phyloP scores from a whole-genome alignment of 441 rosid genomes.

The Melastoma candidum region DNA sequence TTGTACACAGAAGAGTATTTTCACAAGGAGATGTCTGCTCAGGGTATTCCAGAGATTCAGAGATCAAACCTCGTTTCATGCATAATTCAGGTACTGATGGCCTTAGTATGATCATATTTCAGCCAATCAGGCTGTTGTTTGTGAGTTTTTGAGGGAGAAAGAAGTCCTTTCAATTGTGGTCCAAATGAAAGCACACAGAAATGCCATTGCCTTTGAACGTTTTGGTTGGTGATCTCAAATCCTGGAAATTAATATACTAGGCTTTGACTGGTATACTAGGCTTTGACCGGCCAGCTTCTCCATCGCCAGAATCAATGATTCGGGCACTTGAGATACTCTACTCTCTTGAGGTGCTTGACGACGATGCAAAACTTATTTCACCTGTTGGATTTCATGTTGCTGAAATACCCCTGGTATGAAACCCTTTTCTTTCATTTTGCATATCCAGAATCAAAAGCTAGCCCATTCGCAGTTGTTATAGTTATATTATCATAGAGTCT shows the following conservation, averaged over 20 bases:
- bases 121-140: too few relatives aligned
- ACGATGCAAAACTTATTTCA: constrained; percentile 95
- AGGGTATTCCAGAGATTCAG: constrained; percentile 94
- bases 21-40: constrained; percentile 66
- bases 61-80: constrained; percentile 89
- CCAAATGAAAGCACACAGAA: too few relatives aligned
- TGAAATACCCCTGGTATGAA: constrained; percentile 80
- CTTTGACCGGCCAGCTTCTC: constrained; percentile 97
- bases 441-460: constrained; percentile 1
- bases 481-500: too few relatives aligned
- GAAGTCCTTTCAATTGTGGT: too few relatives aligned
- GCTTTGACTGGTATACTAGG: constrained; percentile 87
- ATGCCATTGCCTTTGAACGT: too few relatives aligned
- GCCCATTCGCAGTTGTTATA: too few relatives aligned
- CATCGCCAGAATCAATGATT: constrained; percentile 84
- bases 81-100: constrained; percentile 61
- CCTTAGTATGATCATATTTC: too few relatives aligned
- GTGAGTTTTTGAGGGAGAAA: too few relatives aligned
- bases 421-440: background rate
- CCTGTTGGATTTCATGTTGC: constrained; percentile 97
- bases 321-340: constrained; percentile 95
- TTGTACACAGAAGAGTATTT: constrained; percentile 84
- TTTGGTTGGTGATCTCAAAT: too few relatives aligned
- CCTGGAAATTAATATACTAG: constrained; percentile 36
- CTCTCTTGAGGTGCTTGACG: constrained; percentile 85